These are phyloP conservation scores for Colletotrichum horii DNA, from an alignment of 2,329 filamentous ascomycete genomes.

Conservation along the genomic window DNA sequence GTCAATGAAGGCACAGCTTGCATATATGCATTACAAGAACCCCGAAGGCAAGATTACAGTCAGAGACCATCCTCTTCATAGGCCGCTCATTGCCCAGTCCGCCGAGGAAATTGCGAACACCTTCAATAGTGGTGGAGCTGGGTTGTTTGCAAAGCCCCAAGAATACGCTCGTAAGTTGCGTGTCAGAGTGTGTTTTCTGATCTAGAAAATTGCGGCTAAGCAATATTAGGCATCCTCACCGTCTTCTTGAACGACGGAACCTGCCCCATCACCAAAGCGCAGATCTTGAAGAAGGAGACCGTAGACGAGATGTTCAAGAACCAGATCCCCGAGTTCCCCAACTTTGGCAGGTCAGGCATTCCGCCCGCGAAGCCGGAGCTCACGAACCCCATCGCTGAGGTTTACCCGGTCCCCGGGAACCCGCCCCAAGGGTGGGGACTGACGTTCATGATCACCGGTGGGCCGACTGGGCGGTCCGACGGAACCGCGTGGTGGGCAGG, in stretches of 20 bases:
- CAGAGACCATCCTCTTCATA: conserved; percentile 56
- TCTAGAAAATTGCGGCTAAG: neutral
- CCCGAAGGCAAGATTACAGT: conserved; percentile 43
- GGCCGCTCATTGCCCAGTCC: conserved; percentile 45
- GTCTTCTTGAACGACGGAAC: conserved; percentile 69
- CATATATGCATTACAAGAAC: conserved; percentile 60
- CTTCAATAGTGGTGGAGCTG: conserved; percentile 67
- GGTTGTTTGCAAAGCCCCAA: conserved; percentile 62
- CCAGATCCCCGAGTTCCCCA: conserved; percentile 59
- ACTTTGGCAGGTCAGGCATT: conserved; percentile 53
- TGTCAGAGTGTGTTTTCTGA: fast-evolving
- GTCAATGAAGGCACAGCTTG: conserved; percentile 59
- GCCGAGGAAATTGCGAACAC: conserved; percentile 33
- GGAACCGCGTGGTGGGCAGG: conserved; percentile 64
- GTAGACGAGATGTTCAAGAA: conserved; percentile 71
- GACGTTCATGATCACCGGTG: conserved; percentile 57
- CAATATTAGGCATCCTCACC: conserved; percentile 58
- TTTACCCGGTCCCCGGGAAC: conserved; percentile 50
- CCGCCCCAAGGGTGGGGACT: conserved; percentile 70
- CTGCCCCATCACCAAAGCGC: conserved; percentile 57
- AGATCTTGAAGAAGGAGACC: conserved; percentile 60
- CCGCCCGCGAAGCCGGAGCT: conserved; percentile 53
- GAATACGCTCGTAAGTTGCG: conserved; percentile 61
- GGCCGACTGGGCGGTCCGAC: conserved; percentile 54
- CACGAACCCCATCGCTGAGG: conserved; percentile 50